Percentiles rank a stretch among this genome's conserved stretches.
Conservation (phyloP, 306 rosid genomes). For the Trifolium fragiferum region DNA sequence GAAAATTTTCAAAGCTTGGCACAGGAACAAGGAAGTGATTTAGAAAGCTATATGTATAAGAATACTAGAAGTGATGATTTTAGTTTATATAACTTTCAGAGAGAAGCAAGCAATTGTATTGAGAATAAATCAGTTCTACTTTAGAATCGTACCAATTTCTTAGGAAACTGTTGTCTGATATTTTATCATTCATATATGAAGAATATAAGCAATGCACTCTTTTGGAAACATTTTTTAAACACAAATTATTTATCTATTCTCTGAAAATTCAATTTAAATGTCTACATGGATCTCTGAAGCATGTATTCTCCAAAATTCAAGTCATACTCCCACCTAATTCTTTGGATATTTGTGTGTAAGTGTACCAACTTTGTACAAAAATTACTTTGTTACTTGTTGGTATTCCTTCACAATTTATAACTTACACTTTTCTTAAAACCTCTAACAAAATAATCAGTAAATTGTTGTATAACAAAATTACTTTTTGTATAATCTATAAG, state of each 20-base stretch:
- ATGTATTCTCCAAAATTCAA: background rate
- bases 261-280: background rate
- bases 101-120: slow-evolving; percentile 32
- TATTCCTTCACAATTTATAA: too few species aligned
- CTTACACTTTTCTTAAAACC: too few species aligned
- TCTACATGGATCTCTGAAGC: background rate
- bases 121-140: slow-evolving; percentile 24
- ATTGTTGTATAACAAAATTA: too few species aligned
- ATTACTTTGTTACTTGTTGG: too few species aligned
- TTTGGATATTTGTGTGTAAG: too few species aligned
- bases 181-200: background rate
- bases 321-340: background rate
- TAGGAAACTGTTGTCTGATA: background rate
- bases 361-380: too few species aligned
- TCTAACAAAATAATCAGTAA: too few species aligned
- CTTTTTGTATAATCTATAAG: too few species aligned
- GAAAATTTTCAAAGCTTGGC: slow-evolving; percentile 59
- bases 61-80: slow-evolving; percentile 30
- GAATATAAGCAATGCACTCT: background rate
- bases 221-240: background rate
- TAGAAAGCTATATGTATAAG: slow-evolving; percentile 43
- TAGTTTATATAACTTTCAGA: slow-evolving; percentile 28
- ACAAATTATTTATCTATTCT: background rate
- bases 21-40: slow-evolving; percentile 51
- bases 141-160: slow-evolving; percentile 24